These are phyloP conservation scores for Blumeriella jaapii DNA, from an alignment of 2,329 filamentous ascomycete genomes.

Conservation along the genomic window DNA sequence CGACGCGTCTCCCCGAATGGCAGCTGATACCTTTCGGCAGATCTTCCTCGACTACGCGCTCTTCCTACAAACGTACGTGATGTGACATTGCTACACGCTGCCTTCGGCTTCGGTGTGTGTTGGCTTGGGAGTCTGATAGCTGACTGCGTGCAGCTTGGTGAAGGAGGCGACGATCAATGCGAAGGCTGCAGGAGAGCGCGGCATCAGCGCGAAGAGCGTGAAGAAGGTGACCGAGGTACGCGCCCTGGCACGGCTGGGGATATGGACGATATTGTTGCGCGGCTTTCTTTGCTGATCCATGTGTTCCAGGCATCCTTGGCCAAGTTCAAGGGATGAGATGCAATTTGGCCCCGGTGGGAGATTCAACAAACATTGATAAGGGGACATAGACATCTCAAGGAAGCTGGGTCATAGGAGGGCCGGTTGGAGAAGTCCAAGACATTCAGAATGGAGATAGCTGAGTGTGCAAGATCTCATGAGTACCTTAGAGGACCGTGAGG, in stretches of 20 bases:
- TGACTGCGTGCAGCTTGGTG: constrained; percentile 45
- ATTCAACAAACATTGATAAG: constrained; percentile 2
- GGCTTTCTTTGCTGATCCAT: not conserved
- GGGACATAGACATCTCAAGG: too few relatives aligned
- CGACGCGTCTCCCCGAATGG: constrained; percentile 17
- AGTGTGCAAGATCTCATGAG: too few relatives aligned
- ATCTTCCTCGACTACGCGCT: constrained; percentile 77
- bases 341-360: not conserved
- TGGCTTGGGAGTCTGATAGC: not conserved
- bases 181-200: constrained; percentile 61
- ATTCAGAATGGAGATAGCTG: too few relatives aligned
- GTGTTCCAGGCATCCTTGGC: not conserved
- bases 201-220: constrained; percentile 63
- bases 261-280: not conserved
- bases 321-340: constrained; percentile 6
- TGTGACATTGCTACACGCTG: not conserved
- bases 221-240: constrained; percentile 66
- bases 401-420: too few relatives aligned
- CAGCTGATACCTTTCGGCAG: too few relatives aligned
- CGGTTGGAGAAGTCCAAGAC: too few relatives aligned
- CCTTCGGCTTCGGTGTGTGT: not conserved
- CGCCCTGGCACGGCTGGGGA: constrained; percentile 11
- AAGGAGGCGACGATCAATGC: constrained; percentile 70
- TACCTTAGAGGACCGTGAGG: too few relatives aligned
- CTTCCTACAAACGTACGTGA: constrained; percentile 54